phyloP scores from a whole-genome alignment of 179 eudicot species.

The Beta lomatogona region DNA sequence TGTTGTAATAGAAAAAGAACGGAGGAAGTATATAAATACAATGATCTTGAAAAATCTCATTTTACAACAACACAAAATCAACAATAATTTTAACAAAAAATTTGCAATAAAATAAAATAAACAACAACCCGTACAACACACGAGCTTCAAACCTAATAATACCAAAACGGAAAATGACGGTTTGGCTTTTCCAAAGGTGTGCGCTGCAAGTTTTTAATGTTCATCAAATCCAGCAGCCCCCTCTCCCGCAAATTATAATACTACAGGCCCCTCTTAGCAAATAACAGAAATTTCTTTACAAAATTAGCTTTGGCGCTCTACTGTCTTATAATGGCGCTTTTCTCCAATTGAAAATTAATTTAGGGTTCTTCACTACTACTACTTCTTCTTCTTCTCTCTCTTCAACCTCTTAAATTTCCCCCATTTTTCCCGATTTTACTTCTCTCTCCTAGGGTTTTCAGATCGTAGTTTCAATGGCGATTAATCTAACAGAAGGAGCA shows the following conservation, averaged over 20 bases:
- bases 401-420: not conserved
- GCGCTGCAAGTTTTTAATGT: not conserved
- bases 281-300: not conserved
- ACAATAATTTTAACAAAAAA: too few species aligned
- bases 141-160: too few species aligned
- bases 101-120: too few species aligned
- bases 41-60: too few species aligned
- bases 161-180: not conserved
- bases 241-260: not conserved
- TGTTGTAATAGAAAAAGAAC: too few species aligned
- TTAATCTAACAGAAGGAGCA: conserved; percentile 52
- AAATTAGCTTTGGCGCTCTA: conserved; percentile 18
- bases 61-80: too few species aligned
- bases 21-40: too few species aligned
- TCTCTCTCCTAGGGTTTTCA: conserved; percentile 24
- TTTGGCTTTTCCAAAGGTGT: conserved; percentile 3
- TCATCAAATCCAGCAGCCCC: not conserved
- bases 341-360: not conserved
- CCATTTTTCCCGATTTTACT: too few species aligned
- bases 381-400: too few species aligned
- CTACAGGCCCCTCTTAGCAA: not conserved
- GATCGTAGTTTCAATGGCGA: conserved; percentile 31
- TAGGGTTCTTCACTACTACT: too few species aligned
- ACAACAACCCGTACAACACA: too few species aligned
- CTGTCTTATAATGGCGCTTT: conserved; percentile 19